Conservation (phyloP, 2,329 filamentous ascomycete species). For the Fusarium redolens region DNA sequence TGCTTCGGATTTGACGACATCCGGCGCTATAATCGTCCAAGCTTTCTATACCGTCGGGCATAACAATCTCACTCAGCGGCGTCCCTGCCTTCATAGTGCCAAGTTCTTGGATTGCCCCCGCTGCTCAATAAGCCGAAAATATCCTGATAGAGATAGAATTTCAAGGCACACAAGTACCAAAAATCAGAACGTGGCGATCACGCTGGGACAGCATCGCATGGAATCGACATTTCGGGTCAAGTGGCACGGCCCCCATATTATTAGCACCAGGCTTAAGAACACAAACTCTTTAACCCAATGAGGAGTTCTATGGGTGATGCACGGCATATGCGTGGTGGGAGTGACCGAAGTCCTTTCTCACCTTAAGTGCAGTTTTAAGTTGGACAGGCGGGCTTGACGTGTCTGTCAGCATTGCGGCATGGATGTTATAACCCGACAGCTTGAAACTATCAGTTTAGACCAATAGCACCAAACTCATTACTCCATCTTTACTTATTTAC, state of each 20-base stretch:
- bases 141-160: not conserved
- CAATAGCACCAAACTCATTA: not conserved
- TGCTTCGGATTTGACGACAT: not conserved
- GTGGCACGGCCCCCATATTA: not conserved
- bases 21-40: not conserved
- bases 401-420: not conserved
- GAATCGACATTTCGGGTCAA: not conserved
- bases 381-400: not conserved
- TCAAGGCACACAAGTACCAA: too few relatives aligned
- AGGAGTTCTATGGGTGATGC: not conserved
- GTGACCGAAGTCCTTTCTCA: slow-evolving; percentile 22
- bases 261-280: not conserved
- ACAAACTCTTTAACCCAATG: not conserved
- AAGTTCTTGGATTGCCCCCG: not conserved
- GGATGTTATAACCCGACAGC: not conserved
- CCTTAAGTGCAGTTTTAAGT: not conserved
- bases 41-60: not conserved
- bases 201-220: not conserved
- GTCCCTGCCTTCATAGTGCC: not conserved
- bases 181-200: not conserved
- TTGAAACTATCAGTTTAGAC: not conserved
- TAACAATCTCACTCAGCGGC: slow-evolving; percentile 24
- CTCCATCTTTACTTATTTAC: not conserved
- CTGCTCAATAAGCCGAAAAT: fast-evolving
- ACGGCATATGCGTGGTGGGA: not conserved